Evolutionary conservation across 164 flowering plant species (phyloP), one percentile per base, ranked within the genome.

Genomic region (Magnolia kwangsiensis): DNA sequence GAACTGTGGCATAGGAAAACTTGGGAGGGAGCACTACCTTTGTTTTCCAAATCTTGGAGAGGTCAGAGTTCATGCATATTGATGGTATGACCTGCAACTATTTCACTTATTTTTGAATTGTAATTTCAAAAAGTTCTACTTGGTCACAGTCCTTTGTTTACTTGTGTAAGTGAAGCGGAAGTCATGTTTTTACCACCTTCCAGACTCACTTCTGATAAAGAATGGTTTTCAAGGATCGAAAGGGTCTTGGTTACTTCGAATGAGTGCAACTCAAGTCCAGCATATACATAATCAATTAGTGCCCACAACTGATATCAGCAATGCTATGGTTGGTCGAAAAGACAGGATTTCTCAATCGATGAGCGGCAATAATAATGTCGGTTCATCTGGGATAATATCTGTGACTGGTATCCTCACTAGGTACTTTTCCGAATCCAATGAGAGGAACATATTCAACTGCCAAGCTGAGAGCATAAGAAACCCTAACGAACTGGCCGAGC

Each of bases 11-110:
- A 2, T 51, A 90, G 92, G 88, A 78, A 81, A 85, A 70, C 78
- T 90, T 31, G 86, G 80, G 81, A 76, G 55, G 78, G 83, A 69
- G 69, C 96, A 91, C 72, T 76, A 77, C 71, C 80, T 72, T 69
- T 88, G 89, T 78, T 89, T 89, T 80, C 90, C 90, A 16, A 66
- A 74, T 58, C 18, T 85, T 49, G 91, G 93, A 77, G 81, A 81
- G 70, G 87, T 91, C 77, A 76, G n/a, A 67, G 81, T 86, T 55
- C 10, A 75, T 78, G 86, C 83, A 58, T n/a, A n/a, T 61, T 90
- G 70, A 85, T 84, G 93, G 95, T 90, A 82, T 21, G 71, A 10
- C 16, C 37, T 31, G 4, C 37, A 27, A 6, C 50, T 31, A 19
- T 16, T 31, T 31, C 37, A 31, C 37, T 31, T n/a, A 61, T 5